These are phyloP conservation scores for Arabidopsis arenosa DNA, from an alignment of 345 rosid species.

Conservation along the genomic window DNA sequence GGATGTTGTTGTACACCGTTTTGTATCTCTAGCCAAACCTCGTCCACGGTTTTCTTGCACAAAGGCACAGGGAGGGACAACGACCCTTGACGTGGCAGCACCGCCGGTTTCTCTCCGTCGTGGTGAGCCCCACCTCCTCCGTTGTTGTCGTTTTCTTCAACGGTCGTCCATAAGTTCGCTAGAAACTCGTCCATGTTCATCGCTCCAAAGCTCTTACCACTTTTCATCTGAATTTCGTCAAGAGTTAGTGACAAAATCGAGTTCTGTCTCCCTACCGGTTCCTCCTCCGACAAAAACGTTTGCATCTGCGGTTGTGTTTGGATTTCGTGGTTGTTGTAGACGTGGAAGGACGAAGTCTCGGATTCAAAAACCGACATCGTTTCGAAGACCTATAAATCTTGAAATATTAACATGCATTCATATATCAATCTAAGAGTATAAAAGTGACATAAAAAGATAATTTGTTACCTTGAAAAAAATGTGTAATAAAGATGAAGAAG, in stretches of 20 bases:
- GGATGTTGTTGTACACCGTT: slow-evolving; percentile 49
- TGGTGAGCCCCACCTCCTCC: slow-evolving; percentile 8
- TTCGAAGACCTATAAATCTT: slow-evolving; percentile 17
- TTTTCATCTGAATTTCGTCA: slow-evolving; percentile 76
- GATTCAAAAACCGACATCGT: slow-evolving; percentile 41
- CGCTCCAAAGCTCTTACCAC: slow-evolving; percentile 78
- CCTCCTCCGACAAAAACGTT: slow-evolving; percentile 16
- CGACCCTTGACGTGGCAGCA: slow-evolving; percentile 66
- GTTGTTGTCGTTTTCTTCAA: slow-evolving; percentile 44
- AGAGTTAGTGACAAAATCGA: slow-evolving; percentile 76
- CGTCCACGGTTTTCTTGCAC: slow-evolving; percentile 88
- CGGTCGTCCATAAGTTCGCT: slow-evolving; percentile 70
- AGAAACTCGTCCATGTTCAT: slow-evolving; percentile 97
- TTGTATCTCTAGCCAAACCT: slow-evolving; percentile 87
- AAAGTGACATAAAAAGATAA: not conserved
- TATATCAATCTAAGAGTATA: not conserved
- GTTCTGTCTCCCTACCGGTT: slow-evolving; percentile 42
- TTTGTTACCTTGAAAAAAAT: slow-evolving; percentile 38
- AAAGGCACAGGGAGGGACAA: slow-evolving; percentile 72
- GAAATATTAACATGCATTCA: slow-evolving; percentile 38
- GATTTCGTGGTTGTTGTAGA: slow-evolving; percentile 35
- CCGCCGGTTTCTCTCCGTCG: slow-evolving; percentile 31
- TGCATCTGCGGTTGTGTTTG: slow-evolving; percentile 27
- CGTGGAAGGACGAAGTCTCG: slow-evolving; percentile 39
- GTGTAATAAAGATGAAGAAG: not conserved